Base-by-base conservation (phyloP, 805 yeast genomes). In the Schwanniomyces occidentalis region DNA sequence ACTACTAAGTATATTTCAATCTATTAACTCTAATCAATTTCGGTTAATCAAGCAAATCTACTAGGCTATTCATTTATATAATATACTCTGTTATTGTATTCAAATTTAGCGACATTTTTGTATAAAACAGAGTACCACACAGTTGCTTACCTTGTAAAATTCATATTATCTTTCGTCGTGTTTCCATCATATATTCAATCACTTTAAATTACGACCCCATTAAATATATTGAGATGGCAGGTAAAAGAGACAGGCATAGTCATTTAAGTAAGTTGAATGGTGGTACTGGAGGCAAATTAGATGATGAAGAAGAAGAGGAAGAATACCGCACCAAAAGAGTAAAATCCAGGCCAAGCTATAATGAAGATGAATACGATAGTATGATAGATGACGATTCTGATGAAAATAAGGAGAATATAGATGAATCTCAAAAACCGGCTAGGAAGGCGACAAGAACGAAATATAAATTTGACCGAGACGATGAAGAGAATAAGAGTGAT, bases 331-430 rank as follows among this genome's bases (percentile, higher is more conserved):
- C 32, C 12, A 30, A 25, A 12, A 34, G 20, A 17, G 16, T 9
- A 24, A 53, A 36, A 44, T 42, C 25, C 49, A 52, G 34, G 45
- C 52, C 21, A 60, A 59, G 24, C 15, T 34, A 9, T 54, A 59
- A 53, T 10, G 61, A 48, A 9, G 59, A 52, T 13, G 62, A 54
- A 12, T 42, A 41, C 16, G 39, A 27, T 19, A 39, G 27, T 9
- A 35, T 12, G 4, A 18, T 21, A 14, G 29, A 27, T 27, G 46
- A 38, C 3, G 21, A 46, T 37, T 17, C 18, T 10, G 30, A 27
- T 16, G 30, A 27, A 12, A n/a, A 27, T 8, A 22, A 14, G 17
- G 41, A 35, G 9, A 34, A 22, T 24, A 27, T 15, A 10, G 45
- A 43, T 12, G 38, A 32, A n/a, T n/a, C n/a, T n/a, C n/a, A n/a